Conservation (phyloP, 2,329 filamentous ascomycete genomes). For the Fusarium sp. region DNA sequence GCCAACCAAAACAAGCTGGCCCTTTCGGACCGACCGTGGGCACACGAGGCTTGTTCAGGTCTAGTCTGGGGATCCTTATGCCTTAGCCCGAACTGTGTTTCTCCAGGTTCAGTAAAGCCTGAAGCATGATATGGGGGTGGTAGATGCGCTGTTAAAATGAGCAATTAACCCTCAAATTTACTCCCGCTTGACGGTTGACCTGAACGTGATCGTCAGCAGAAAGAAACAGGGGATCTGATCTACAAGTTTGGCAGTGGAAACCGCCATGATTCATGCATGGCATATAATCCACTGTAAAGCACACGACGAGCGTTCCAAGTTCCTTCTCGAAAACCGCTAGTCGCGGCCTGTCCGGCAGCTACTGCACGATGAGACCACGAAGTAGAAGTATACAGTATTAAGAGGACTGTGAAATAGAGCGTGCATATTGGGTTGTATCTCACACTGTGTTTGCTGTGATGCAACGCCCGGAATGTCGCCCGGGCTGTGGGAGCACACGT, state of each 20-base stretch:
- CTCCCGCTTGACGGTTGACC: background rate
- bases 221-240: slow-evolving; percentile 11
- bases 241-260: slow-evolving; percentile 10
- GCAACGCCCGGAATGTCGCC: background rate
- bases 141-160: slow-evolving; percentile 31
- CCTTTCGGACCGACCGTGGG: slow-evolving; percentile 49
- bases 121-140: slow-evolving; percentile 8
- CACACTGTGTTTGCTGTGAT: slow-evolving; percentile 40
- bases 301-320: slow-evolving; percentile 35
- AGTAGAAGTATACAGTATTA: slow-evolving; percentile 43
- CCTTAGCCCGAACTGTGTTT: slow-evolving; percentile 33
- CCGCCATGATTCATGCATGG: slow-evolving; percentile 33
- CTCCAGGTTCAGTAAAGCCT: slow-evolving; percentile 44
- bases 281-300: slow-evolving; percentile 34
- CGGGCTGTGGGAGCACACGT: too few species aligned
- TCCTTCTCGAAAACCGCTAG: slow-evolving; percentile 47
- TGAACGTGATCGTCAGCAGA: background rate
- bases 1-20: slow-evolving; percentile 29
- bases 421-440: background rate
- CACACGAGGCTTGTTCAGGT: slow-evolving; percentile 28
- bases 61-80: slow-evolving; percentile 36
- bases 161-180: slow-evolving; percentile 15
- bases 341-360: slow-evolving; percentile 47
- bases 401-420: background rate
- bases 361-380: slow-evolving; percentile 48